Conservation (phyloP, 106 monocot species). For the Dendrobium nobile region DNA sequence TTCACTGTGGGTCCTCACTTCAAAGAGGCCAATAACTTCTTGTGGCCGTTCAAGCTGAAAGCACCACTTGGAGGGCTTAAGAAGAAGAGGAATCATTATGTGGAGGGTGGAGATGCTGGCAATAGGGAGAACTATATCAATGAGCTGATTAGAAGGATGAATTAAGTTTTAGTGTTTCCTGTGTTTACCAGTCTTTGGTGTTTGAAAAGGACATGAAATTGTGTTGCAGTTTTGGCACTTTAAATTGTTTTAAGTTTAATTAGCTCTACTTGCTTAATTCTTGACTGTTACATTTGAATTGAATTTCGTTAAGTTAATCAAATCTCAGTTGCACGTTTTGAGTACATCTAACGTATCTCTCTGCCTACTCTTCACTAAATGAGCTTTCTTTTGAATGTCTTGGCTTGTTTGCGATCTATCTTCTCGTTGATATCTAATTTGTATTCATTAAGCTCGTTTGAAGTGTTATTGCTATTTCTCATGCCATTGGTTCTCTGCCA, state of each 20-base stretch:
- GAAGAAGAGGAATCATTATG: conserved; percentile 58
- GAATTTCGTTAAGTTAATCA: not conserved
- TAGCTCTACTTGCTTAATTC: not conserved
- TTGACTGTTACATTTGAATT: not conserved
- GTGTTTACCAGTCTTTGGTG: not conserved
- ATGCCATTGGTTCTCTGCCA: too few relatives aligned
- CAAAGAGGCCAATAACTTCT: conserved; percentile 50
- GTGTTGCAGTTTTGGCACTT: not conserved
- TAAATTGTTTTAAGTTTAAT: not conserved
- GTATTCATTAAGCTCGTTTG: too few relatives aligned
- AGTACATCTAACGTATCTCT: too few relatives aligned
- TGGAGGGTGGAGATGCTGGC: conserved; percentile 54
- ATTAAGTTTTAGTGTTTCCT: conserved; percentile 14
- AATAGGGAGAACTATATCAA: conserved; percentile 50
- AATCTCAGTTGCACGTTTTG: too few relatives aligned
- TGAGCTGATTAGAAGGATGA: conserved; percentile 53
- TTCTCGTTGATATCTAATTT: too few relatives aligned
- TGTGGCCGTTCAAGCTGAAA: conserved; percentile 53
- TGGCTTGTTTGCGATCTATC: too few relatives aligned
- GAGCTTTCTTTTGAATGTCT: too few relatives aligned
- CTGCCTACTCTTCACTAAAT: too few relatives aligned
- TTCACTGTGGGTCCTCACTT: conserved; percentile 51
- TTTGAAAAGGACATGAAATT: not conserved
- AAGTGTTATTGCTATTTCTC: too few relatives aligned
- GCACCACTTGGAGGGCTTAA: conserved; percentile 40